Evolutionary conservation across 148 eudicot genomes (phyloP).

Genomic region (Cornus kousa): DNA sequence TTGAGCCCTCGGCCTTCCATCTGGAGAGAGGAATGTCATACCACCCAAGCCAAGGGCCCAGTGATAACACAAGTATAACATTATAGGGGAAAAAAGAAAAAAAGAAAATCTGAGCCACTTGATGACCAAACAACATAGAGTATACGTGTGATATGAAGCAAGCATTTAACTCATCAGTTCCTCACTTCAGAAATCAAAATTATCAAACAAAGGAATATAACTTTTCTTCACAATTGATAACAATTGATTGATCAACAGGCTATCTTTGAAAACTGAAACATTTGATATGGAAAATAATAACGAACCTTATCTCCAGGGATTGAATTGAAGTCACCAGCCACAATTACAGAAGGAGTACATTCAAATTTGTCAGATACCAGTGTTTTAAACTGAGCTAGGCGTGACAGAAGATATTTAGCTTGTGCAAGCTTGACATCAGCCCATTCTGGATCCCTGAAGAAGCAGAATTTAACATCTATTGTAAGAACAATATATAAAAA

Average conservation of each 20-base stretch:
- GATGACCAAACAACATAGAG: too few species aligned
- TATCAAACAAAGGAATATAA: neutral
- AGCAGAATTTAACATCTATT: neutral
- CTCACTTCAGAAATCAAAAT: neutral
- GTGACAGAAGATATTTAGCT: conserved; percentile 74
- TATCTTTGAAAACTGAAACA: neutral
- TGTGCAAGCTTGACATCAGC: conserved; percentile 96
- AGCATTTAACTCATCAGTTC: neutral
- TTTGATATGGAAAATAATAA: neutral
- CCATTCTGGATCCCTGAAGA: conserved; percentile 90
- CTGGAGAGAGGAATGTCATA: too few species aligned
- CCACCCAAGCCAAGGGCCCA: too few species aligned
- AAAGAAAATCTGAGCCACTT: neutral
- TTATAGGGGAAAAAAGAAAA: neutral
- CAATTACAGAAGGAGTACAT: conserved; percentile 64
- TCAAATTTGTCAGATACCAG: conserved; percentile 53
- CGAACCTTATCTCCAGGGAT: conserved; percentile 82
- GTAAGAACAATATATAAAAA: neutral
- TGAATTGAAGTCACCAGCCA: conserved; percentile 95
- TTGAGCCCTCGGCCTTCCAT: too few species aligned
- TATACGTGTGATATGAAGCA: neutral
- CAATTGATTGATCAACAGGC: neutral
- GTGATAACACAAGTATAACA: neutral
- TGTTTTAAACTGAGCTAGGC: conserved; percentile 56
- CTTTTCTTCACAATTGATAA: neutral